Base-by-base conservation (phyloP, 139 green algal genomes). In the Chlamydomonas sphaeroides region DNA sequence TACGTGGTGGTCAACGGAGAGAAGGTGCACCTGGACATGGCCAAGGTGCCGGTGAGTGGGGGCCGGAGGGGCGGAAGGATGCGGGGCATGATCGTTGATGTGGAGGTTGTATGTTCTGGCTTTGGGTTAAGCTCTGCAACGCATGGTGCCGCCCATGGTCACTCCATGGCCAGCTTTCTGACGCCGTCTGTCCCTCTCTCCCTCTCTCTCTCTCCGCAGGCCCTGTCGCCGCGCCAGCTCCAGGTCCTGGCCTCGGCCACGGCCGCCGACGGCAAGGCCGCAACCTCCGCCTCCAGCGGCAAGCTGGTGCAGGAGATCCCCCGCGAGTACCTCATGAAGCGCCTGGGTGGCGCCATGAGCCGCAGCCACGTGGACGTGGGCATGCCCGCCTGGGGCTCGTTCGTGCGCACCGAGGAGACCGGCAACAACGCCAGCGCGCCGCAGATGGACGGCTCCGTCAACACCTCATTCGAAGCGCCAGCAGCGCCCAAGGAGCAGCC, bases 1-100 rank as follows among this genome's bases (percentile, higher is more conserved):
- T 96, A 97, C 86, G 88, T 92, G 48, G 93, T 97, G 36, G 80
- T 95, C 30, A 88, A 95, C 81, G 95, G 95, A 39, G 78, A 92
- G 79, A 90, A 90, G 79, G 94, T 89, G 15, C 71, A 95, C 87
- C 39, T 98, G 28, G 90, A 97, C 89, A 80, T 98, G 23, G n/a
- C 65, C 61, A 80, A 89, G 68, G 80, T 88, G 62, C 48, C 75
- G 32, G 80, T 87, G 65, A 80, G 73, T 79, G 45, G 11, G 45
- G 45, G 45, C 10, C 10, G 45, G 11, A 53, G 45, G 45, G 11
- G 45, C 10, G 45, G 45, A 14, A 10, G 45, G 11, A 21, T 10
- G 45, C 11, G 45, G 45, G n/a, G n/a, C n/a, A n/a, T n/a, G n/a
- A n/a, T n/a, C n/a, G n/a, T n/a, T n/a, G n/a, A n/a, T n/a, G n/a